These are phyloP conservation scores for Boletus reticulatus DNA, from an alignment of 768 basidiomycete species.

Conservation along the genomic window DNA sequence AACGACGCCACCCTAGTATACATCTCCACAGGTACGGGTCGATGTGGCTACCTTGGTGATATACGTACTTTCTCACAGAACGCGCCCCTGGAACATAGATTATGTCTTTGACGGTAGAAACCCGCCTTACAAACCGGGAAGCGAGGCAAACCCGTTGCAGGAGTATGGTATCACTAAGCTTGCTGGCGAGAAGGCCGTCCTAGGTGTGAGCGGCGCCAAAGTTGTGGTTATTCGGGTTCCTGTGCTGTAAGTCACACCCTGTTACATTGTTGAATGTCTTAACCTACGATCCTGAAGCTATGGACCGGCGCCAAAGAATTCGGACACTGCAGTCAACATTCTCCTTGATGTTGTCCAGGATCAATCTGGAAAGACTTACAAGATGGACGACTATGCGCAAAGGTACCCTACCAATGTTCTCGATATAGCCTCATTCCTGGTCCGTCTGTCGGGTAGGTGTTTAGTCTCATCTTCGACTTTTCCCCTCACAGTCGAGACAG, in stretches of 20 bases:
- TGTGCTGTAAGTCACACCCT: slow-evolving; percentile 58
- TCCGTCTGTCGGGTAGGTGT: slow-evolving; percentile 64
- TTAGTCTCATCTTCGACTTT: neutral
- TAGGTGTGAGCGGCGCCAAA: slow-evolving; percentile 55
- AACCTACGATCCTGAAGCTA: slow-evolving; percentile 51
- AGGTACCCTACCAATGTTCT: slow-evolving; percentile 90
- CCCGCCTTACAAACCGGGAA: slow-evolving; percentile 80
- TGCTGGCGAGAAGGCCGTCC: slow-evolving; percentile 80
- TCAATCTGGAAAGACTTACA: slow-evolving; percentile 83
- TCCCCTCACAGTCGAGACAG: slow-evolving; percentile 22
- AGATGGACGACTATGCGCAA: slow-evolving; percentile 94
- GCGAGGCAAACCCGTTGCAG: slow-evolving; percentile 79
- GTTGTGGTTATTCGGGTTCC: slow-evolving; percentile 83
- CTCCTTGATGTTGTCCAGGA: slow-evolving; percentile 85
- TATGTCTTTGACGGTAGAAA: slow-evolving; percentile 96
- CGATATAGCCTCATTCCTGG: slow-evolving; percentile 84
- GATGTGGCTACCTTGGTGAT: neutral
- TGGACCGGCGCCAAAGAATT: slow-evolving; percentile 79
- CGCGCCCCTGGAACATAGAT: slow-evolving; percentile 44
- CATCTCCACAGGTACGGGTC: slow-evolving; percentile 80
- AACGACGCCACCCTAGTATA: slow-evolving; percentile 75
- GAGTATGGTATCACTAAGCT: slow-evolving; percentile 86
- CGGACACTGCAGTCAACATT: slow-evolving; percentile 87
- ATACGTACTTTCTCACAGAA: slow-evolving; percentile 5
- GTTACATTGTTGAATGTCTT: neutral